phyloP scores from a whole-genome alignment of 768 basidiomycete species.

The Lentinula sp. region DNA sequence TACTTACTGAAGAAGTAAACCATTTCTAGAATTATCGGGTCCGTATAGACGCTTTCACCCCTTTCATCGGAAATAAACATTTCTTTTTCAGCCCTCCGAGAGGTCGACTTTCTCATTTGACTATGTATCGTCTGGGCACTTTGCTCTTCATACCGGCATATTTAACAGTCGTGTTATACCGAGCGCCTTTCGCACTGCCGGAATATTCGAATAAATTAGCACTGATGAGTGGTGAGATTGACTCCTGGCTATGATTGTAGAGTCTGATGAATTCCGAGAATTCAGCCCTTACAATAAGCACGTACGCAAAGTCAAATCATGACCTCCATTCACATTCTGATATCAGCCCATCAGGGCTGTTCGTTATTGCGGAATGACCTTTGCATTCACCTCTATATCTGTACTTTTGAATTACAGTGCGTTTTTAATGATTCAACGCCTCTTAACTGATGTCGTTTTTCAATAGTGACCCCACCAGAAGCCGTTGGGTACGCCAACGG shows the following conservation, averaged over 20 bases:
- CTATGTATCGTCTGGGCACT: slow-evolving; percentile 91
- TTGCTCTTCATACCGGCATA: slow-evolving; percentile 87
- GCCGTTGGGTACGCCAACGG: slow-evolving; percentile 92
- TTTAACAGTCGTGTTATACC: slow-evolving; percentile 70
- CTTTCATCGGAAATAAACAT: slow-evolving; percentile 32
- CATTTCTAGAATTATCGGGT: slow-evolving; percentile 41
- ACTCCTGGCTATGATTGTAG: slow-evolving; percentile 5
- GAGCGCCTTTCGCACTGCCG: slow-evolving; percentile 59
- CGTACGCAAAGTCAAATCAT: slow-evolving; percentile 34
- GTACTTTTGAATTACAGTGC: slow-evolving; percentile 82
- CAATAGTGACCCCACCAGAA: slow-evolving; percentile 80
- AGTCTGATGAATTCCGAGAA: slow-evolving; percentile 3
- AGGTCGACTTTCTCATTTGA: slow-evolving; percentile 74
- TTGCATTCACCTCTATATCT: slow-evolving; percentile 86
- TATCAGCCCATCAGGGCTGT: slow-evolving; percentile 49
- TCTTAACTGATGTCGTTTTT: slow-evolving; percentile 7
- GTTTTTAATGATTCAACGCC: slow-evolving; percentile 13
- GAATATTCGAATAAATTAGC: slow-evolving; percentile 67
- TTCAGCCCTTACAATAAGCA: slow-evolving; percentile 69
- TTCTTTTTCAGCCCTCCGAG: slow-evolving; percentile 55
- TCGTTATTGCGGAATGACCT: slow-evolving; percentile 83
- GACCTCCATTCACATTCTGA: not conserved
- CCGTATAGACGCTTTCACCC: not conserved
- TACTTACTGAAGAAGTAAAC: not conserved
- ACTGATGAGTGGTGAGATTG: slow-evolving; percentile 68